Conservation (phyloP, 768 basidiomycete genomes). For the Leccinellum albellum region DNA sequence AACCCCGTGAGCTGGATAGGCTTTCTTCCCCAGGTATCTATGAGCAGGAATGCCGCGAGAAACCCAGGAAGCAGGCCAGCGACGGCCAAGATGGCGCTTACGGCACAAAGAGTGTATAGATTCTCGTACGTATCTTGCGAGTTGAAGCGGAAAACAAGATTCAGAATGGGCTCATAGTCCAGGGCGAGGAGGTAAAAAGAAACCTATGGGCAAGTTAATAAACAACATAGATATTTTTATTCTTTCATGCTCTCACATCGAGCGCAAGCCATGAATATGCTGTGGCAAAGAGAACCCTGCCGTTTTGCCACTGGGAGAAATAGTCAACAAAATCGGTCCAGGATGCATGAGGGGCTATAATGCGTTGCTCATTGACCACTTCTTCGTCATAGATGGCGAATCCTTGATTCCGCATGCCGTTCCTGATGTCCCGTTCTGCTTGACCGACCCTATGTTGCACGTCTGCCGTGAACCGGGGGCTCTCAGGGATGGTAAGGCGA, state of each 20-base stretch:
- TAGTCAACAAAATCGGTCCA: conserved; percentile 59
- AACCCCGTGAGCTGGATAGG: conserved; percentile 78
- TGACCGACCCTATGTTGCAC: conserved; percentile 72
- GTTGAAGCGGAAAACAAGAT: not conserved
- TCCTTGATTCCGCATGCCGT: conserved; percentile 48
- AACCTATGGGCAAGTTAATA: conserved; percentile 39
- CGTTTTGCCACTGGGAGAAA: conserved; percentile 70
- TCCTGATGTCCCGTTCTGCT: conserved; percentile 65
- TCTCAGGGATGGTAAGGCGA: conserved; percentile 87
- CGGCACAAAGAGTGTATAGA: conserved; percentile 57
- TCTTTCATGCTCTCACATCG: conserved; percentile 53
- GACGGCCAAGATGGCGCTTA: conserved; percentile 66
- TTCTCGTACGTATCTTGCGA: conserved; percentile 42
- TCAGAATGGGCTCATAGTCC: conserved; percentile 44
- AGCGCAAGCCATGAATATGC: conserved; percentile 86
- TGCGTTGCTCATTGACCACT: conserved; percentile 42
- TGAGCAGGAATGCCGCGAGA: conserved; percentile 45
- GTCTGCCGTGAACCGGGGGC: conserved; percentile 89
- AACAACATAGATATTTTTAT: not conserved
- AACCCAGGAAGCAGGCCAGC: conserved; percentile 83
- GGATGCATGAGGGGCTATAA: conserved; percentile 62
- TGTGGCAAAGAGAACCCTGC: conserved; percentile 70
- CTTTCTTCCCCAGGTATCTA: conserved; percentile 76
- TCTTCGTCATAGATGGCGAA: conserved; percentile 52
- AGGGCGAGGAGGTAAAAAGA: conserved; percentile 85